These are phyloP conservation scores for Zopfia rhizophila DNA, from an alignment of 2,329 filamentous ascomycete species.

Conservation along the genomic window DNA sequence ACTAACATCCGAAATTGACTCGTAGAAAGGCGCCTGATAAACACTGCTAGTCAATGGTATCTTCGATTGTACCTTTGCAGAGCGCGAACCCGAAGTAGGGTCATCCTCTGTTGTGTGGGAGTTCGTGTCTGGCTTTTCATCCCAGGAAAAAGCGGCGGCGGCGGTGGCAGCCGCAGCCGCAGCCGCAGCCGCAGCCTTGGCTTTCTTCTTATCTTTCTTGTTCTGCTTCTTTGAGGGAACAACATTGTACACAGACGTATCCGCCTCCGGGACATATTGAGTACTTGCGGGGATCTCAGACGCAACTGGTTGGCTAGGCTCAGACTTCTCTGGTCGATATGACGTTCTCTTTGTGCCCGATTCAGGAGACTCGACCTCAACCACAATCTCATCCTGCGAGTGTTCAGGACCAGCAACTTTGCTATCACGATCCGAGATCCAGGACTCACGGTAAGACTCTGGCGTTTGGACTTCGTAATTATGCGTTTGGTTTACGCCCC, in stretches of 20 bases:
- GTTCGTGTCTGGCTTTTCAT: slow-evolving; percentile 28
- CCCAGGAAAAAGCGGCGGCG: slow-evolving; percentile 27
- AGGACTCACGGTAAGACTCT: slow-evolving; percentile 53
- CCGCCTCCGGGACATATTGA: slow-evolving; percentile 39
- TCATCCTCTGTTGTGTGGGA: slow-evolving; percentile 37
- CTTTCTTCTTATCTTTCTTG: slow-evolving; percentile 46
- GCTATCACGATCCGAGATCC: slow-evolving; percentile 44
- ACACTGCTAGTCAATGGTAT: slow-evolving; percentile 34
- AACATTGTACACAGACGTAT: slow-evolving; percentile 34
- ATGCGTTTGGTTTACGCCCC: slow-evolving; percentile 60
- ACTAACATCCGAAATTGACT: slow-evolving; percentile 55
- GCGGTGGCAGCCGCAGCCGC: slow-evolving; percentile 28
- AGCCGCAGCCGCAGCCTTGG: slow-evolving; percentile 30
- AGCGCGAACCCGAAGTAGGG: slow-evolving; percentile 40
- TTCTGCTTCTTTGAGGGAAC: slow-evolving; percentile 40
- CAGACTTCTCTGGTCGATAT: slow-evolving; percentile 41
- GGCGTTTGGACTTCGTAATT: slow-evolving; percentile 60
- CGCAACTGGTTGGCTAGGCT: slow-evolving; percentile 19
- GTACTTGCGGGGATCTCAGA: slow-evolving; percentile 41
- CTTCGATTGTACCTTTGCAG: not conserved
- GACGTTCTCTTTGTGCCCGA: slow-evolving; percentile 39
- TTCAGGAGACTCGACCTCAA: slow-evolving; percentile 49
- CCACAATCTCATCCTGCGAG: slow-evolving; percentile 51
- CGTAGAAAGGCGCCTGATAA: slow-evolving; percentile 54
- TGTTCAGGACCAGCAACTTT: slow-evolving; percentile 35